Conservation (phyloP, 2,329 filamentous ascomycete genomes). For the Calonectria hawksworthii region DNA sequence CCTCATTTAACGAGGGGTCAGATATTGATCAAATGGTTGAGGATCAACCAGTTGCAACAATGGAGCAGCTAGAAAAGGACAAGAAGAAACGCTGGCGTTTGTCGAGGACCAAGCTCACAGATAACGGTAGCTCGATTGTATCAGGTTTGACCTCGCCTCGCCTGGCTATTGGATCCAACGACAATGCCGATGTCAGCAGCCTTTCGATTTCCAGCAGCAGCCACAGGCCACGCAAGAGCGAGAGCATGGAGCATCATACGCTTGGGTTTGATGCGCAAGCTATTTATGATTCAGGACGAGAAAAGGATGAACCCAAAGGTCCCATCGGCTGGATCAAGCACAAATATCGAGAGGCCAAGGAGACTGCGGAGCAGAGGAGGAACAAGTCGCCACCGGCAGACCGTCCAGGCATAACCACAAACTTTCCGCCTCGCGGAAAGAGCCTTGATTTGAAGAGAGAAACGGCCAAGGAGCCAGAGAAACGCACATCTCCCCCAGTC, state of each 20-base stretch:
- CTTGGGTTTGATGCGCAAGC: constrained; percentile 56
- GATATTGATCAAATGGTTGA: constrained; percentile 80
- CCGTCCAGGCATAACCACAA: constrained; percentile 44
- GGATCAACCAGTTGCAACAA: constrained; percentile 59
- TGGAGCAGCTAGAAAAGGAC: constrained; percentile 71
- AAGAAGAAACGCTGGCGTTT: constrained; percentile 81
- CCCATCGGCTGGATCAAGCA: constrained; percentile 71
- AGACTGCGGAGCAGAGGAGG: constrained; percentile 67
- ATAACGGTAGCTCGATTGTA: constrained; percentile 60
- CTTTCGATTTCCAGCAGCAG: constrained; percentile 76
- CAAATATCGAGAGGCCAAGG: constrained; percentile 73
- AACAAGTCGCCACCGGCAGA: constrained; percentile 68
- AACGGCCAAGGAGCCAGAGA: constrained; percentile 38
- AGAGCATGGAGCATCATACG: constrained; percentile 62
- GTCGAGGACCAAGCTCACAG: constrained; percentile 73
- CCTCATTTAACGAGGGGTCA: constrained; percentile 84
- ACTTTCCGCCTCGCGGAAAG: constrained; percentile 58
- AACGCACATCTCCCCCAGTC: constrained; percentile 24
- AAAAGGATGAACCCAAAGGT: constrained; percentile 65
- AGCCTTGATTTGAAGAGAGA: constrained; percentile 64
- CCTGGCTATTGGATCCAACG: constrained; percentile 70
- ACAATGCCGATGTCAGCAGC: constrained; percentile 74
- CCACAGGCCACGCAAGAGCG: constrained; percentile 64
- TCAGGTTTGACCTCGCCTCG: constrained; percentile 59
- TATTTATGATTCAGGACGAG: constrained; percentile 55